These are phyloP conservation scores for Echinosophora koreensis DNA, from an alignment of 306 rosid species.

Conservation along the genomic window DNA sequence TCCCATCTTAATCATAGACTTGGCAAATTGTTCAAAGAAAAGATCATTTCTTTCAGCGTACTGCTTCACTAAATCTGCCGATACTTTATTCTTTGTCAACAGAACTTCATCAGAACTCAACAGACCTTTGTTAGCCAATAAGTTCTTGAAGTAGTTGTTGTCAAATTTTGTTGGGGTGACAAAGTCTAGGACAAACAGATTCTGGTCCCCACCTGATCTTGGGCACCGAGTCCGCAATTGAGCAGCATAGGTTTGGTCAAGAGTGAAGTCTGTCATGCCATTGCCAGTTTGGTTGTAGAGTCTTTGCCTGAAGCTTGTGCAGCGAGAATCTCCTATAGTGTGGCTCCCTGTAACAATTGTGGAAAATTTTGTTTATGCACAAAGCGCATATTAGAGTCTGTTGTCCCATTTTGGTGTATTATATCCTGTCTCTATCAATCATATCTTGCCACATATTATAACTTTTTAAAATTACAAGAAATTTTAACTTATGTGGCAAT, in stretches of 20 bases:
- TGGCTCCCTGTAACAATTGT: constrained; percentile 72
- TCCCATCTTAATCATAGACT: constrained; percentile 96
- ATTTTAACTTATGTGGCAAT: too few species aligned
- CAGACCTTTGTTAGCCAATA: constrained; percentile 74
- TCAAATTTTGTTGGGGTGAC: constrained; percentile 84
- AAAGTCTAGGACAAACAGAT: constrained; percentile 77
- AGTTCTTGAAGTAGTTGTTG: constrained; percentile 78
- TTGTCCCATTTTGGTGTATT: too few species aligned
- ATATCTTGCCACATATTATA: too few species aligned
- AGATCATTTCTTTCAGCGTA: constrained; percentile 64
- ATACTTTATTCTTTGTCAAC: constrained; percentile 60
- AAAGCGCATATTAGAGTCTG: too few species aligned
- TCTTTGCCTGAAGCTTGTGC: constrained; percentile 95
- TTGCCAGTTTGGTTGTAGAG: constrained; percentile 92
- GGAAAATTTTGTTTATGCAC: not conserved
- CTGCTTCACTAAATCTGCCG: constrained; percentile 68
- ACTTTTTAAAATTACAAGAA: too few species aligned
- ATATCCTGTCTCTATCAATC: too few species aligned
- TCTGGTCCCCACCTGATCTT: constrained; percentile 90
- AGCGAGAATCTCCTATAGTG: constrained; percentile 85
- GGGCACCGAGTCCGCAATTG: constrained; percentile 71
- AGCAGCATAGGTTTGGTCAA: constrained; percentile 67
- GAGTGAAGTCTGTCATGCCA: constrained; percentile 74
- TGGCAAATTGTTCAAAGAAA: constrained; percentile 84
- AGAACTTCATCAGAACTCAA: constrained; percentile 86